A percentile compares a stretch with the other conserved stretches of the same genome.
Evolutionary conservation across 768 basidiomycete species (phyloP).

Genomic region (Phlebiopsis gigantea): DNA sequence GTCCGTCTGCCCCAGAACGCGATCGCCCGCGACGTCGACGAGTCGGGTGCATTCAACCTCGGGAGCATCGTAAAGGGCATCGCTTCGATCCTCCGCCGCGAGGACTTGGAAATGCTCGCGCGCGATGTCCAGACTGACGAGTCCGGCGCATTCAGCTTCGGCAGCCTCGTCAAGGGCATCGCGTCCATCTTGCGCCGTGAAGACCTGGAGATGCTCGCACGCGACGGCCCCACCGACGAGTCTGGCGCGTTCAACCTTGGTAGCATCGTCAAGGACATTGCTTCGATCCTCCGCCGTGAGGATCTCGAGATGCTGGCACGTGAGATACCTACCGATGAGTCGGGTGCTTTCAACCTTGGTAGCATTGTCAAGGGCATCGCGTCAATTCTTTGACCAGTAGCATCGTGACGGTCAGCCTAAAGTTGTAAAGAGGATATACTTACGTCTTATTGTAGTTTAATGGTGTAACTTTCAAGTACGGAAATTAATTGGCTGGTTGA

Average conservation of each 20-base stretch:
- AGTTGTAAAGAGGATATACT: neutral
- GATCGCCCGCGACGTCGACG: neutral
- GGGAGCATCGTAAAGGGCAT: neutral
- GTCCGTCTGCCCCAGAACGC: neutral
- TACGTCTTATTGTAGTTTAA: neutral
- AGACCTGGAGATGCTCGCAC: slow-evolving; percentile 4
- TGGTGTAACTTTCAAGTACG: neutral
- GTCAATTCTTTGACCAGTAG: neutral
- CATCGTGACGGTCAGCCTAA: too few species aligned
- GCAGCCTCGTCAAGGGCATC: neutral
- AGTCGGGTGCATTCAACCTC: neutral
- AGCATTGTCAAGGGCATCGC: neutral
- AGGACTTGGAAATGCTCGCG: slow-evolving; percentile 4
- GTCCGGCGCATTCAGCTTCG: slow-evolving; percentile 5
- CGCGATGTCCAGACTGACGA: neutral
- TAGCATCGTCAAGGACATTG: slow-evolving; percentile 1
- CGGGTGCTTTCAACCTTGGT: neutral
- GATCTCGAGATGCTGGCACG: slow-evolving; percentile 5
- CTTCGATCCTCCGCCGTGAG: slow-evolving; percentile 1
- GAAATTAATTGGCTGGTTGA: neutral
- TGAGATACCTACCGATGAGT: neutral
- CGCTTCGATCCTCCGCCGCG: neutral
- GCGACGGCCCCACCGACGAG: neutral
- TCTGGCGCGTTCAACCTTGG: slow-evolving; percentile 8
- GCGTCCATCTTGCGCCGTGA: neutral